Conservation (phyloP, 148 eudicot genomes). For the Persicaria tinctoria region DNA sequence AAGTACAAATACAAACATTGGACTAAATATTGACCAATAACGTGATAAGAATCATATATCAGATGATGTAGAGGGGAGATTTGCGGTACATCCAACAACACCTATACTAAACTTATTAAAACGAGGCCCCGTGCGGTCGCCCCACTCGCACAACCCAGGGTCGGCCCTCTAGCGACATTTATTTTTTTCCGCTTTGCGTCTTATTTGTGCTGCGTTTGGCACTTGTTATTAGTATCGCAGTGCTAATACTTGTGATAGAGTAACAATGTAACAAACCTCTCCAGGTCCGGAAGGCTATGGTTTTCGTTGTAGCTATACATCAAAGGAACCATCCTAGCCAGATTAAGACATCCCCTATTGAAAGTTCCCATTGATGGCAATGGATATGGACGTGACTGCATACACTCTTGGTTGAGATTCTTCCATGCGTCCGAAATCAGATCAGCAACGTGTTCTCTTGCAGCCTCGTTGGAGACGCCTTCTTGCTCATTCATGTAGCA, state of each 20-base stretch:
- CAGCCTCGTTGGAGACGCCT: constrained; percentile 21
- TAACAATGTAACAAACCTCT: constrained; percentile 22
- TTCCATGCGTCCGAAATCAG: constrained; percentile 51
- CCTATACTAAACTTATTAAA: no score
- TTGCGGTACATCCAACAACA: no score
- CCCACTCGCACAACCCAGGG: no score
- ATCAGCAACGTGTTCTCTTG: constrained; percentile 21
- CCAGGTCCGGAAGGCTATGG: constrained; percentile 16
- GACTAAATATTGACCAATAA: no score
- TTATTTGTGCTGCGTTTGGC: background rate
- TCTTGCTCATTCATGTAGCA: constrained; percentile 47
- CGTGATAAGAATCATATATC: no score
- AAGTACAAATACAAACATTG: no score
- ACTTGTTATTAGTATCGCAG: background rate
- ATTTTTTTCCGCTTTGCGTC: no score
- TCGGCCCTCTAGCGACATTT: no score
- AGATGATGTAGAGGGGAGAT: no score
- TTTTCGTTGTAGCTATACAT: constrained; percentile 26
- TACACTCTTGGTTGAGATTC: constrained; percentile 28
- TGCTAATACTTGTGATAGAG: constrained; percentile 5
- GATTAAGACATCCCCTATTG: constrained; percentile 21
- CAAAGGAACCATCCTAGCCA: constrained; percentile 33
- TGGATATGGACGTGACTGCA: constrained; percentile 19
- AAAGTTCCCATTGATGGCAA: constrained; percentile 9
- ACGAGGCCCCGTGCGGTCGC: no score